Percentiles rank a stretch among this genome's conserved stretches.
phyloP scores from a whole-genome alignment of 2,329 filamentous ascomycete genomes.

The Nannizziopsis arthrosporioides region DNA sequence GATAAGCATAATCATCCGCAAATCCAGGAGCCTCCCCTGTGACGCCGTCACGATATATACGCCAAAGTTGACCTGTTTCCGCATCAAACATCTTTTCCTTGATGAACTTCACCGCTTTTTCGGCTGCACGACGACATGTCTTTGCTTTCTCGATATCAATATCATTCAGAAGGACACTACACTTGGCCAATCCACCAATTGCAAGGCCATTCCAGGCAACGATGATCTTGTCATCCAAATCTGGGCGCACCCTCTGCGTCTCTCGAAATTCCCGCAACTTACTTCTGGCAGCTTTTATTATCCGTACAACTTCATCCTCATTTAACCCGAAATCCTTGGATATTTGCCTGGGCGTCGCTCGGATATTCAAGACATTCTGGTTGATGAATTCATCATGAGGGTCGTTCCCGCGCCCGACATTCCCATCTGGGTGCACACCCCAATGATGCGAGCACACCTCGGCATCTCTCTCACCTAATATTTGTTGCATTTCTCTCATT shows the following conservation, averaged over 20 bases:
- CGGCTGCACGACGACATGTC: constrained; percentile 54
- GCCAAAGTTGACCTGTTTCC: constrained; percentile 51
- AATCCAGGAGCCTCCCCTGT: constrained; percentile 59
- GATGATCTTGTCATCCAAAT: constrained; percentile 78
- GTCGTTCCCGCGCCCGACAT: constrained; percentile 71
- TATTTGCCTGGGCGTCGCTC: constrained; percentile 55
- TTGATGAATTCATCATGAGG: constrained; percentile 89
- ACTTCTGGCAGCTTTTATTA: constrained; percentile 54
- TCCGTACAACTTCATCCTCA: constrained; percentile 54
- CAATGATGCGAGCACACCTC: constrained; percentile 72
- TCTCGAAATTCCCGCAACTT: constrained; percentile 63
- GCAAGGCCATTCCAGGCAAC: constrained; percentile 81
- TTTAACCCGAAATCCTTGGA: constrained; percentile 63
- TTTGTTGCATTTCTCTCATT: constrained; percentile 66
- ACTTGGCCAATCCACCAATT: constrained; percentile 67
- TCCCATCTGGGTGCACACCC: constrained; percentile 72
- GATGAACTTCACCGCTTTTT: constrained; percentile 60
- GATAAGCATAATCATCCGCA: constrained; percentile 87
- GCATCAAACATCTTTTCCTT: constrained; percentile 60
- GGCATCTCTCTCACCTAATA: constrained; percentile 58
- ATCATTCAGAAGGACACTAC: constrained; percentile 54
- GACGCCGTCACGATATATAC: constrained; percentile 58
- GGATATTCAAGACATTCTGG: constrained; percentile 74
- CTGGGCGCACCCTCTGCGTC: constrained; percentile 61
- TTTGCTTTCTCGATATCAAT: constrained; percentile 47